Evolutionary conservation across 1,139 yeast genomes (phyloP).

Genomic region (Pichiaceae sp.): DNA sequence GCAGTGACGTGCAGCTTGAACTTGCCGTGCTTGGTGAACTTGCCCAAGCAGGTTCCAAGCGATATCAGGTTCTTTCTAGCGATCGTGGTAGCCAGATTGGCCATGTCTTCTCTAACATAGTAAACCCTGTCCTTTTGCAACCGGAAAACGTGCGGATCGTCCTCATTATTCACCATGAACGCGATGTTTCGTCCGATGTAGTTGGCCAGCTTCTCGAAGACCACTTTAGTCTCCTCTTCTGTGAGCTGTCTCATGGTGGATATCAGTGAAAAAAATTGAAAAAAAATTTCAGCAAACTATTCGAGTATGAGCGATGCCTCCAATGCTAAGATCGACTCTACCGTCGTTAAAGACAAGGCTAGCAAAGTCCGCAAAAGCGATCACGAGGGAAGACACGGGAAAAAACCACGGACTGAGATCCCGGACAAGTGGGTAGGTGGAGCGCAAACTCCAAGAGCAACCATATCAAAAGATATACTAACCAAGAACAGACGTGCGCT

Average conservation of each 20-base stretch:
- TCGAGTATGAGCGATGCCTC: background rate
- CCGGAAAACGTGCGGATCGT: slow-evolving; percentile 90
- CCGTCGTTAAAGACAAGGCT: slow-evolving; percentile 29
- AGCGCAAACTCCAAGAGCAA: slow-evolving; percentile 1
- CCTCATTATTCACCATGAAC: slow-evolving; percentile 76
- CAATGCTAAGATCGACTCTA: slow-evolving; percentile 9
- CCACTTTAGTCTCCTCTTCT: slow-evolving; percentile 94
- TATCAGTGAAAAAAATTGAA: background rate
- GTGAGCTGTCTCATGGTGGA: slow-evolving; percentile 80
- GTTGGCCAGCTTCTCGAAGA: slow-evolving; percentile 91
- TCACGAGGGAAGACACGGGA: slow-evolving; percentile 24
- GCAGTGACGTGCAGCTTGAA: slow-evolving; percentile 94
- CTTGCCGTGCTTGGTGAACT: slow-evolving; percentile 95
- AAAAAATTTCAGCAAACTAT: background rate
- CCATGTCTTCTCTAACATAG: slow-evolving; percentile 76
- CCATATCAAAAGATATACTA: slow-evolving; percentile 1
- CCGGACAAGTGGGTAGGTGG: slow-evolving; percentile 49
- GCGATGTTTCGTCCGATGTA: slow-evolving; percentile 94
- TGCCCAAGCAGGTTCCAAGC: slow-evolving; percentile 87
- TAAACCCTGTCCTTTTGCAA: slow-evolving; percentile 94
- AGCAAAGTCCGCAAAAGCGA: slow-evolving; percentile 38
- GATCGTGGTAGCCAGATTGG: slow-evolving; percentile 83
- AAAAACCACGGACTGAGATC: slow-evolving; percentile 28
- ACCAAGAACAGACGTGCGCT: slow-evolving; percentile 27
- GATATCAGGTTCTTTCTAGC: slow-evolving; percentile 89